These are phyloP conservation scores for Boletus vinaceobasis DNA, from an alignment of 768 basidiomycete genomes.

Conservation along the genomic window DNA sequence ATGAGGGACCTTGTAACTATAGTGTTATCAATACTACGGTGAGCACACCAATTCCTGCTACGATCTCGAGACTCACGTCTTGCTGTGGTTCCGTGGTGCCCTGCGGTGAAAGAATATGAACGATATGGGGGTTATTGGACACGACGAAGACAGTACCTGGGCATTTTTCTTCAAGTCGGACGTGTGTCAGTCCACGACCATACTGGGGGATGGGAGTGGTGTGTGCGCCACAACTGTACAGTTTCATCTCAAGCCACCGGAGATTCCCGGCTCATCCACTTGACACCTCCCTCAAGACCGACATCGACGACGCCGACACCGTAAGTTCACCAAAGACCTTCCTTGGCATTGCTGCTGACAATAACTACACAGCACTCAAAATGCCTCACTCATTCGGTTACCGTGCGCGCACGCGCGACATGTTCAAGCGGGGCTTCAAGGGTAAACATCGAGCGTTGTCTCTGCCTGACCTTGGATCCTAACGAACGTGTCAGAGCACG, in stretches of 20 bases:
- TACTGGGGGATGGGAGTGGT: constrained; percentile 36
- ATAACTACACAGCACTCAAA: constrained; percentile 49
- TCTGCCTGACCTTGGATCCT: constrained; percentile 7
- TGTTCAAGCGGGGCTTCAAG: constrained; percentile 99
- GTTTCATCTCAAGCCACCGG: constrained; percentile 64
- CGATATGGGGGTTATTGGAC: not conserved
- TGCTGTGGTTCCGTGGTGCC: constrained; percentile 89
- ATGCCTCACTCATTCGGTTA: constrained; percentile 99
- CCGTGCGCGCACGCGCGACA: constrained; percentile 99
- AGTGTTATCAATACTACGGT: constrained; percentile 52
- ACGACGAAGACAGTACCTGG: constrained; percentile 57
- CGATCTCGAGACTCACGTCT: constrained; percentile 89
- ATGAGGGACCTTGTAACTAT: constrained; percentile 98
- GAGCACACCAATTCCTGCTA: constrained; percentile 64
- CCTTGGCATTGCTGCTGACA: constrained; percentile 11
- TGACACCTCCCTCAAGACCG: constrained; percentile 40
- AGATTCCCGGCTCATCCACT: constrained; percentile 40
- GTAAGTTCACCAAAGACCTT: constrained; percentile 36
- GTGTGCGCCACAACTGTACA: constrained; percentile 60
- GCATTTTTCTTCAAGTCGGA: constrained; percentile 72
- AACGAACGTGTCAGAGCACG: constrained; percentile 62
- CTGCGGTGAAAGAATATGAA: constrained; percentile 42
- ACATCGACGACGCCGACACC: constrained; percentile 46
- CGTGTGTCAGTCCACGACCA: constrained; percentile 28
- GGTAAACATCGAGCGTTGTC: constrained; percentile 46